A percentile compares a stretch with the other conserved stretches of the same genome.
Evolutionary conservation across 305 asterid species (phyloP).

Genomic region (Ajuga reptans): DNA sequence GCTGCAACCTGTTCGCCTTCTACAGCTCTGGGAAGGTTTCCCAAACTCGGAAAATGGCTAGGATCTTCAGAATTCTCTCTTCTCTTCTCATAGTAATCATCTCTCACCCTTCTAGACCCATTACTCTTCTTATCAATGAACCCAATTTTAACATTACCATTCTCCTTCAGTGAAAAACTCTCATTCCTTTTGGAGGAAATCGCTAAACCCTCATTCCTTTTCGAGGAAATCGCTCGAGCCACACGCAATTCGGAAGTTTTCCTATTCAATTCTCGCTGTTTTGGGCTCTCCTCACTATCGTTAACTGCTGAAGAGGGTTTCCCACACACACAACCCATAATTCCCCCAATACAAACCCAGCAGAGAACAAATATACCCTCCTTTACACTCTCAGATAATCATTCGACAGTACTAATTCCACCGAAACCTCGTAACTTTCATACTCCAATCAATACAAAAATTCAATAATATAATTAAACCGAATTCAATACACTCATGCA

Average conservation of each 20-base stretch:
- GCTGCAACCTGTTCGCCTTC: constrained; percentile 89
- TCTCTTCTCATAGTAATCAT: constrained; percentile 52
- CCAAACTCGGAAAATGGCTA: constrained; percentile 38
- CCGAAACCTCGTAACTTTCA: constrained; percentile 17
- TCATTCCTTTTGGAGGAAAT: no score
- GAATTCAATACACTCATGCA: constrained; percentile 20
- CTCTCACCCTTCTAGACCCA: constrained; percentile 74
- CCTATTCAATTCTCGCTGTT: constrained; percentile 49
- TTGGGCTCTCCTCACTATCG: constrained; percentile 49
- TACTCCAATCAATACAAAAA: constrained; percentile 15
- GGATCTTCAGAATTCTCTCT: constrained; percentile 33
- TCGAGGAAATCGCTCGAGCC: constrained; percentile 44
- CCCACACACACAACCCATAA: constrained; percentile 78
- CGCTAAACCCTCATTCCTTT: constrained; percentile 36
- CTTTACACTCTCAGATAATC: constrained; percentile 26
- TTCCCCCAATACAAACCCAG: constrained; percentile 25
- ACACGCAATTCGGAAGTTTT: constrained; percentile 46
- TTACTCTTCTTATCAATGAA: constrained; percentile 52
- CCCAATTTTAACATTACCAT: constrained; percentile 45
- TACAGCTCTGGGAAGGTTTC: constrained; percentile 53
- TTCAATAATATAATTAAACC: neutral
- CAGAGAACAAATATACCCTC: constrained; percentile 15
- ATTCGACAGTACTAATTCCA: constrained; percentile 18
- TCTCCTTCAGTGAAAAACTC: constrained; percentile 51
- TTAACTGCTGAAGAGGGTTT: constrained; percentile 56